Conservation (phyloP, 2,329 filamentous ascomycete genomes). For the Calonectria pseudoturangicola region DNA sequence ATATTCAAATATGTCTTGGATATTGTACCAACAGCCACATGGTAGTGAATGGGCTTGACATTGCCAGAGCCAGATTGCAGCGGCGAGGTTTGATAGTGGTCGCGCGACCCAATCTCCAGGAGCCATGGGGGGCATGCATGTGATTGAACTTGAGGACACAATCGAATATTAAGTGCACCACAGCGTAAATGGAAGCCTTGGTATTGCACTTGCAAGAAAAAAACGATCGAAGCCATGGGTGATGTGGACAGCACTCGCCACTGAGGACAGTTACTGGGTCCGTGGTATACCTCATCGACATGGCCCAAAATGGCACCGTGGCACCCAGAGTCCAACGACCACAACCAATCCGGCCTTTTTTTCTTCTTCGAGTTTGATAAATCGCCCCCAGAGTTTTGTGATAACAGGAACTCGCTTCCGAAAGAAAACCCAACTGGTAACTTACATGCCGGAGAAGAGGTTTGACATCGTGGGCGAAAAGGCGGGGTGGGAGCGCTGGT, state of each 20-base stretch:
- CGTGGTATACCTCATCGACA: slow-evolving; percentile 32
- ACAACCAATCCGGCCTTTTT: neutral
- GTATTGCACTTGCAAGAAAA: slow-evolving; percentile 12
- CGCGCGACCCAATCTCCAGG: slow-evolving; percentile 32
- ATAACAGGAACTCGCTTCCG: neutral
- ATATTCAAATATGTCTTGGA: slow-evolving; percentile 47
- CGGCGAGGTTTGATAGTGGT: slow-evolving; percentile 40
- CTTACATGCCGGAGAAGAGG: slow-evolving; percentile 78
- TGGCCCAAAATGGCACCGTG: slow-evolving; percentile 13
- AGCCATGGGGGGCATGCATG: slow-evolving; percentile 21
- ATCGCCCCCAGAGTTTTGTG: neutral
- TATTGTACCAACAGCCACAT: slow-evolving; percentile 47
- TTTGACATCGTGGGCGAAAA: slow-evolving; percentile 70
- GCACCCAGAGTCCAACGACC: slow-evolving; percentile 17
- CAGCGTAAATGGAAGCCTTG: neutral
- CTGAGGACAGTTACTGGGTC: neutral
- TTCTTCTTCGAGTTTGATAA: neutral
- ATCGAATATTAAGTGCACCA: slow-evolving; percentile 35
- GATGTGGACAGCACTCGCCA: slow-evolving; percentile 29
- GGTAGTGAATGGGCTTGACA: slow-evolving; percentile 41
- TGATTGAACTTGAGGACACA: neutral
- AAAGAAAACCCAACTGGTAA: slow-evolving; percentile 52
- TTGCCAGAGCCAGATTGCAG: slow-evolving; percentile 29
- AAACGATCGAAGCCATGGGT: neutral
- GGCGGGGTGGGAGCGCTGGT: slow-evolving; percentile 49